Evolutionary conservation across 192 early-diverging fungal species (phyloP), one percentile per base, ranked within the genome.

Genomic region (Rhizoclosmatium sp.): DNA sequence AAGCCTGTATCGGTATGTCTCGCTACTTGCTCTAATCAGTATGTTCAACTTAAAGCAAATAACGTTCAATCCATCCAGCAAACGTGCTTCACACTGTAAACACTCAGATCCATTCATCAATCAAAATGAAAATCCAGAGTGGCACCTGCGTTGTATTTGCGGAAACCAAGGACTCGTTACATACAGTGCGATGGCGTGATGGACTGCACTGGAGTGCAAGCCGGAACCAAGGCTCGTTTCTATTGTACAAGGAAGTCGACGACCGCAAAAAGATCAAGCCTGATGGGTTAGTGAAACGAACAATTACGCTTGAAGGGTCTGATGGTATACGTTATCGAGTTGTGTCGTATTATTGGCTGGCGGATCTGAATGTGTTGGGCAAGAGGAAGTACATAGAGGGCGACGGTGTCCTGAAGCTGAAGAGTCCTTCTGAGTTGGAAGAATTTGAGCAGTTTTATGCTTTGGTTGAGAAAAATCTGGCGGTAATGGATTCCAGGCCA

Each of bases 221-320:
- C 14, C 7, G 60, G 39, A 62, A 62, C 23, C 69, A 71, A 71
- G 69, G 69, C 48, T 21, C 69, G 2, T 71, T 71, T 47, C 51
- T 71, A n/a, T 47, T 71, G 14, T 71, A 71, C 69, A 23, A 45
- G 16, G 69, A 71, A 56, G n/a, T 71, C 39, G 69, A 71, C 39
- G 39, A 62, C 4, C 7, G 39, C 60, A 62, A 62, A 62, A 62
- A 62, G 39, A 62, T 68, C 1, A 14, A 16, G 9, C 66, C 66
- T 14, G 46, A 68, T 47, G 66, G n/a, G 66, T 46, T 42, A 47
- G 42, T 44, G 2, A 68, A 68, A 68, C 2, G 66, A 68, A 68
- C 66, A 3, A 68, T 68, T 16, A 68, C 66, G 16, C 66, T 68
- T 5, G 14, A 31, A 40, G 66, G 66, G 4, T 46, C 41, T 23